These are phyloP conservation scores for Candida insectalens DNA, from an alignment of 805 yeast species.

Conservation along the genomic window DNA sequence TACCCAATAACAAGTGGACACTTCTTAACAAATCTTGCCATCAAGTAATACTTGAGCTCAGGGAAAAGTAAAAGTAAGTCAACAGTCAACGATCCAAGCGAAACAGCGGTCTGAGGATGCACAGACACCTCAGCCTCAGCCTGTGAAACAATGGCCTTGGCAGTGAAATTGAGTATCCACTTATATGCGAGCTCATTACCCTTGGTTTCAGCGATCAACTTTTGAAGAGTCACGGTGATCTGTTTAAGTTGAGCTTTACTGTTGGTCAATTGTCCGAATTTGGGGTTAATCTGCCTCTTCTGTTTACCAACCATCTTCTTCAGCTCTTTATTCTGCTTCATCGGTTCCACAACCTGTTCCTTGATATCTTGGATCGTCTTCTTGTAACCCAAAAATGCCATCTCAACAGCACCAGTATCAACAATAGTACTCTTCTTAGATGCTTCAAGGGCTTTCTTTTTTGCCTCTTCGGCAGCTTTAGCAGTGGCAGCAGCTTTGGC, in stretches of 20 bases:
- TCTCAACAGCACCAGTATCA: constrained; percentile 28
- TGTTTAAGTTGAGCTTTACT: constrained; percentile 47
- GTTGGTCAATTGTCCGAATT: constrained; percentile 84
- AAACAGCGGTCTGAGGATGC: constrained; percentile 65
- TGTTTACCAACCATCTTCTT: constrained; percentile 47
- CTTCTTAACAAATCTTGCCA: constrained; percentile 82
- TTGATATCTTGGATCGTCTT: constrained; percentile 51
- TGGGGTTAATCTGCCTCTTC: constrained; percentile 74
- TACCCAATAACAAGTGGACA: constrained; percentile 87
- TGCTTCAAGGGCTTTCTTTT: constrained; percentile 13
- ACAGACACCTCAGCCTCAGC: constrained; percentile 89
- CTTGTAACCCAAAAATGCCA: constrained; percentile 37
- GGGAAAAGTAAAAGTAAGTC: constrained; percentile 38
- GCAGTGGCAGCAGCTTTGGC: constrained; percentile 16
- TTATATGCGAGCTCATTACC: constrained; percentile 41
- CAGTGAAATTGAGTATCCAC: constrained; percentile 74
- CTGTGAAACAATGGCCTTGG: constrained; percentile 81
- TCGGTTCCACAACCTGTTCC: constrained; percentile 41
- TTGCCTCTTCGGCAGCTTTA: constrained; percentile 13
- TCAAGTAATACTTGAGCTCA: constrained; percentile 43
- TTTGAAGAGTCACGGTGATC: constrained; percentile 41
- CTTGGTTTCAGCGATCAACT: constrained; percentile 39
- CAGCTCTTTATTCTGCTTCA: constrained; percentile 31
- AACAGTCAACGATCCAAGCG: constrained; percentile 61
- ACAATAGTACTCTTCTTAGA: constrained; percentile 16